Conservation (phyloP, 306 rosid genomes). For the Quercus wislizeni region DNA sequence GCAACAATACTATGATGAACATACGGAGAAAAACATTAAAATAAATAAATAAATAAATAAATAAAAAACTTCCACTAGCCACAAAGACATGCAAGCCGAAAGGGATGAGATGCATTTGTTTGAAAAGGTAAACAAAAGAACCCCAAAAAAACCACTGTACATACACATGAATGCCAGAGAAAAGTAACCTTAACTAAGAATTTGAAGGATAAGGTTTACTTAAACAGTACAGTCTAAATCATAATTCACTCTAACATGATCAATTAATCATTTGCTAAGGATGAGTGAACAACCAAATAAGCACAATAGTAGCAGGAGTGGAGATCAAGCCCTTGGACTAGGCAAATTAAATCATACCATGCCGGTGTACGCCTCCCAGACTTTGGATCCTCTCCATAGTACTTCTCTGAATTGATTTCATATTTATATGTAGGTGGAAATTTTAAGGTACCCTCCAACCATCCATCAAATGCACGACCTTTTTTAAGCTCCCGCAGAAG, state of each 20-base stretch:
- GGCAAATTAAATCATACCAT: constrained; percentile 58
- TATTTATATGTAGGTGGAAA: constrained; percentile 95
- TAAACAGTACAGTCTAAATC: background rate
- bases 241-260: background rate
- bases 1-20: background rate
- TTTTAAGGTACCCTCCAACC: constrained; percentile 83
- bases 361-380: constrained; percentile 80
- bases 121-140: background rate
- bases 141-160: background rate
- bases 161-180: background rate
- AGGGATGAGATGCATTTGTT: background rate
- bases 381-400: constrained; percentile 76
- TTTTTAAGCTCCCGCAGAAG: constrained; percentile 56
- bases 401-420: constrained; percentile 73
- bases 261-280: background rate
- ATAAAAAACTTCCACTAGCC: background rate
- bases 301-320: constrained; percentile 8
- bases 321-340: constrained; percentile 14
- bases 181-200: background rate
- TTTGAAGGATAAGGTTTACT: background rate
- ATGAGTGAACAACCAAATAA: background rate
- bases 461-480: constrained; percentile 82
- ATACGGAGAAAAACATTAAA: background rate
- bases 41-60: no score
- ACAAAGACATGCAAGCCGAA: background rate